A percentile compares a stretch with the other conserved stretches of the same genome.
These are phyloP conservation scores for Terana coerulea DNA, from an alignment of 768 basidiomycete species.

Conservation along the genomic window DNA sequence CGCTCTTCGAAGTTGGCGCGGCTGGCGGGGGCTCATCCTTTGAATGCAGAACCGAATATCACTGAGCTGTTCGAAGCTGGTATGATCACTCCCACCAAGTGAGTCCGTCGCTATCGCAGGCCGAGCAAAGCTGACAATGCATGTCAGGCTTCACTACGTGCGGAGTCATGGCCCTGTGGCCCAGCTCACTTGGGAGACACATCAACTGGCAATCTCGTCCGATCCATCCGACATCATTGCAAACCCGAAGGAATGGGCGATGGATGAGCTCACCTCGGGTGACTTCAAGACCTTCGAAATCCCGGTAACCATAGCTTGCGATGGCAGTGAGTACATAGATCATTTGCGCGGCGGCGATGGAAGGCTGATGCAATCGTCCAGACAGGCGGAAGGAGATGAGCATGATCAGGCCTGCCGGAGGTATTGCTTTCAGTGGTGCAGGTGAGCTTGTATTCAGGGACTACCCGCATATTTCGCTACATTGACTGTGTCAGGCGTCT, in stretches of 20 bases:
- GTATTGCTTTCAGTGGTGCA: conserved; percentile 14
- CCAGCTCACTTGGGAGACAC: conserved; percentile 17
- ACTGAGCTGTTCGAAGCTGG: conserved; percentile 15
- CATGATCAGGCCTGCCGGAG: conserved; percentile 19
- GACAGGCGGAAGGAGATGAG: conserved; percentile 19
- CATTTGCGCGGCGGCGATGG: background rate
- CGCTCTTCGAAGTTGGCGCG: conserved; percentile 15
- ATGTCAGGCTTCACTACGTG: conserved; percentile 19
- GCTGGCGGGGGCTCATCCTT: conserved; percentile 18
- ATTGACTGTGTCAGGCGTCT: conserved; percentile 7
- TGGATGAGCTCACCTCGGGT: conserved; percentile 17
- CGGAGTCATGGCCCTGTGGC: conserved; percentile 19
- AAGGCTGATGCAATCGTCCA: background rate
- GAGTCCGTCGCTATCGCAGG: background rate
- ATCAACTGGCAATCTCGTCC: conserved; percentile 13
- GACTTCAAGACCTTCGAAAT: conserved; percentile 12
- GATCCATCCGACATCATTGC: conserved; percentile 6
- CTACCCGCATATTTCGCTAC: background rate
- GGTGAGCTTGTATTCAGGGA: background rate
- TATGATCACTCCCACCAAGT: conserved; percentile 21
- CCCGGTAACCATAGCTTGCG: conserved; percentile 18
- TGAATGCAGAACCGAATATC: conserved; percentile 18
- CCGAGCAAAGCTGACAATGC: background rate
- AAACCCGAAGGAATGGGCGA: conserved; percentile 16
- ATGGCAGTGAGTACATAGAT: conserved; percentile 18